Percentiles rank a stretch among this genome's conserved stretches.
These are phyloP conservation scores for Daldinia loculata DNA, from an alignment of 495 filamentous ascomycete species.

Conservation along the genomic window DNA sequence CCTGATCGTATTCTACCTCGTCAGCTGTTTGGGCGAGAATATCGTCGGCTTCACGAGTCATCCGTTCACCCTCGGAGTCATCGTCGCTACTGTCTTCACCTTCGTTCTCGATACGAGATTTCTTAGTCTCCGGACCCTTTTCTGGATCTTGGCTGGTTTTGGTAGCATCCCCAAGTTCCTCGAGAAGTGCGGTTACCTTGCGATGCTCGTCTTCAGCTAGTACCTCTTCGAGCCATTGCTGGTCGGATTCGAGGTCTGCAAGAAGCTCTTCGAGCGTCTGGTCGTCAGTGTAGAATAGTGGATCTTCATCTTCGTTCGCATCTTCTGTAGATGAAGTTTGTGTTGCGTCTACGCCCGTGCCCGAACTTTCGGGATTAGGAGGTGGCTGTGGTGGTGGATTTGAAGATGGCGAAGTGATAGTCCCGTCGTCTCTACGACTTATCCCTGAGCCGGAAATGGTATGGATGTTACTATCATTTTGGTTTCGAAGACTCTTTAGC, in stretches of 20 bases:
- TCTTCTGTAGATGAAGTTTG: constrained; percentile 15
- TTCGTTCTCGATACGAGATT: constrained; percentile 15
- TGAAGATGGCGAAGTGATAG: constrained; percentile 2
- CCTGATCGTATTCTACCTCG: constrained; percentile 47
- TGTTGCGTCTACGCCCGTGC: constrained; percentile 10
- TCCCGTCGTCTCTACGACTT: not conserved
- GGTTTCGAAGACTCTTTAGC: constrained; percentile 53
- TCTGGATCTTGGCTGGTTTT: not conserved
- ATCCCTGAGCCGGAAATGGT: not conserved
- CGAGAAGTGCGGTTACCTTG: constrained; percentile 41
- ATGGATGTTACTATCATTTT: constrained; percentile 27
- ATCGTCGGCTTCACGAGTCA: constrained; percentile 47
- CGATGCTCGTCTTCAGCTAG: constrained; percentile 41
- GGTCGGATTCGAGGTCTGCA: constrained; percentile 45
- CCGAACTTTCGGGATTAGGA: not conserved
- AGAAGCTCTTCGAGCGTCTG: constrained; percentile 52
- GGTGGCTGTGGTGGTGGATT: constrained; percentile 23
- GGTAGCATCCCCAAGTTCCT: constrained; percentile 35
- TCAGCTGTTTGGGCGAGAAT: constrained; percentile 51
- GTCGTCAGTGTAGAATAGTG: constrained; percentile 43
- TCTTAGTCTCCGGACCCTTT: not conserved
- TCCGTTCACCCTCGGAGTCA: constrained; percentile 55
- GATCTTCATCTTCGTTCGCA: constrained; percentile 29
- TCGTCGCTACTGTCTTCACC: constrained; percentile 35
- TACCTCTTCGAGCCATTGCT: constrained; percentile 41